Conservation (phyloP, 2,329 filamentous ascomycete species). For the Fusarium pseudograminearum region DNA sequence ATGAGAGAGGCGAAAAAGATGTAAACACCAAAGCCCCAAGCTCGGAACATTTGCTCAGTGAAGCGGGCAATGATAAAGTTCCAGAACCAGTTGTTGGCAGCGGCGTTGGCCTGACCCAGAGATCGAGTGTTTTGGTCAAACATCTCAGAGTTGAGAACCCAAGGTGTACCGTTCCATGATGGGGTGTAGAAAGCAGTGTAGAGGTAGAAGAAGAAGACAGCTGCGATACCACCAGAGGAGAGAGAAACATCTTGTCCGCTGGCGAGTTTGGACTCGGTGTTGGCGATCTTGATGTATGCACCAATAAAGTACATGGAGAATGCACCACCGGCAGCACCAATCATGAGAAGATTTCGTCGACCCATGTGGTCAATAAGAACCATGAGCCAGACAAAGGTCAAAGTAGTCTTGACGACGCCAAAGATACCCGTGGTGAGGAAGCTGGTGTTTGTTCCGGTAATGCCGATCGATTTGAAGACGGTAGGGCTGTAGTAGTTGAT, state of each 20-base stretch:
- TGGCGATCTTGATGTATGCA: conserved; percentile 58
- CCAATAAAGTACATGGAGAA: conserved; percentile 74
- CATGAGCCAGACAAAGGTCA: conserved; percentile 77
- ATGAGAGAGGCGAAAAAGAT: conserved; percentile 76
- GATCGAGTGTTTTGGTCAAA: conserved; percentile 73
- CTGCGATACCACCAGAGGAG: conserved; percentile 69
- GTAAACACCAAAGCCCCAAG: conserved; percentile 73
- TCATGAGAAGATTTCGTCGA: conserved; percentile 70
- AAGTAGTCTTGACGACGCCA: conserved; percentile 78
- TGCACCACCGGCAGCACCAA: conserved; percentile 71
- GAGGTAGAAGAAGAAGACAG: conserved; percentile 74
- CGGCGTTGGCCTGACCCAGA: conserved; percentile 78
- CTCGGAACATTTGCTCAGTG: conserved; percentile 73
- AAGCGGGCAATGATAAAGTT: conserved; percentile 78
- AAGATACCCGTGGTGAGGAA: conserved; percentile 78
- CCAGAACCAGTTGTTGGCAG: conserved; percentile 78
- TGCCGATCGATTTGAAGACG: conserved; percentile 60
- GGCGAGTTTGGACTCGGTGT: conserved; percentile 54
- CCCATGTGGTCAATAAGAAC: conserved; percentile 73
- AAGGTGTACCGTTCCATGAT: conserved; percentile 79
- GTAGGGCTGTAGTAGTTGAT: conserved; percentile 78
- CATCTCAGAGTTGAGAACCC: conserved; percentile 82
- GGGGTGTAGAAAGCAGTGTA: conserved; percentile 73
- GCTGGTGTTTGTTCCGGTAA: conserved; percentile 58
- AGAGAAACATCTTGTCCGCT: conserved; percentile 49